phyloP scores from a whole-genome alignment of 768 basidiomycete genomes.

The Cantharellus anzutake region DNA sequence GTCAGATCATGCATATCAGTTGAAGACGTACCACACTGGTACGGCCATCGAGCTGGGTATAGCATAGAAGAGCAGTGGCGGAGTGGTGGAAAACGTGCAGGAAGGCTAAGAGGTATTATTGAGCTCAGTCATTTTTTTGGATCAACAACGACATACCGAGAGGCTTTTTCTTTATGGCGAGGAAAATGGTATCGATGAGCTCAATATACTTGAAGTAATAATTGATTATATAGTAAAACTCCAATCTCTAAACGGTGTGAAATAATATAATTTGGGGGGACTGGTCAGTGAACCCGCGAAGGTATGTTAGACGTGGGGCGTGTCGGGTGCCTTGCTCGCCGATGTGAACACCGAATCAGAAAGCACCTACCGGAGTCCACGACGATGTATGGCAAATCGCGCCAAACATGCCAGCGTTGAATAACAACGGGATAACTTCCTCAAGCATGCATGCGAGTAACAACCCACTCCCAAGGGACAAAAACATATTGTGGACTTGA shows the following conservation, averaged over 20 bases:
- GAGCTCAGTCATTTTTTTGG: not conserved
- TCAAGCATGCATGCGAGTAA: conserved; percentile 80
- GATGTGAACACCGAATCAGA: not conserved
- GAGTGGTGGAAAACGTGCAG: conserved; percentile 99
- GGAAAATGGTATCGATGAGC: conserved; percentile 89
- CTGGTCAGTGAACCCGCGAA: not conserved
- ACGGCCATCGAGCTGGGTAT: conserved; percentile 80
- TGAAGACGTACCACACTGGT: conserved; percentile 65
- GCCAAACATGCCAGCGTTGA: conserved; percentile 49
- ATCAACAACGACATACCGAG: conserved; percentile 38
- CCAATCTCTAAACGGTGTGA: conserved; percentile 39
- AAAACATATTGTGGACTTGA: conserved; percentile 77
- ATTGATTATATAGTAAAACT: conserved; percentile 98
- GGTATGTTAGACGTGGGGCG: not conserved
- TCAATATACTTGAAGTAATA: conserved; percentile 98
- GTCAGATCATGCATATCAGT: not conserved
- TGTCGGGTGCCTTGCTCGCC: not conserved
- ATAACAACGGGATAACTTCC: conserved; percentile 68
- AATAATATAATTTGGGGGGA: not conserved
- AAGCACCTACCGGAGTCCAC: conserved; percentile 66
- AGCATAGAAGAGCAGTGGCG: conserved; percentile 90
- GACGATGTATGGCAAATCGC: conserved; percentile 57
- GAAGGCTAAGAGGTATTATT: conserved; percentile 41
- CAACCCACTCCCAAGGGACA: conserved; percentile 68
- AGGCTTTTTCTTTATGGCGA: conserved; percentile 96